A percentile compares a stretch with the other conserved stretches of the same genome.
Conservation (phyloP, 345 rosid genomes). For the Pugionium dolabratum region DNA sequence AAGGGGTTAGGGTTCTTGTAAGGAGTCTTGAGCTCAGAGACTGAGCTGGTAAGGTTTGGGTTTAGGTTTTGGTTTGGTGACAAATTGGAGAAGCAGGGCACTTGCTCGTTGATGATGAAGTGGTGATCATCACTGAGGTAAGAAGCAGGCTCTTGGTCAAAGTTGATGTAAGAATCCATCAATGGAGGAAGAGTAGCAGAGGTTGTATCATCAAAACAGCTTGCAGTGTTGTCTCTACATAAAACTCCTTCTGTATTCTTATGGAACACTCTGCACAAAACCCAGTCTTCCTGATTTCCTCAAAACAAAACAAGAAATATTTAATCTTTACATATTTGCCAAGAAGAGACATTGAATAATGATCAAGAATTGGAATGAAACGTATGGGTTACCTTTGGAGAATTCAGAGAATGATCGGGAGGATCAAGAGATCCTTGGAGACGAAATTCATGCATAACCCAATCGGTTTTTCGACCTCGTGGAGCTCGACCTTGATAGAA, state of each 20-base stretch:
- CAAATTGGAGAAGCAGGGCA: constrained; percentile 95
- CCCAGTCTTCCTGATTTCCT: constrained; percentile 77
- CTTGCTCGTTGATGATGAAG: constrained; percentile 51
- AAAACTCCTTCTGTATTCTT: constrained; percentile 51
- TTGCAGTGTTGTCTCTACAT: constrained; percentile 47
- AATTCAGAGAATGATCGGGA: constrained; percentile 32
- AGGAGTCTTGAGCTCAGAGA: constrained; percentile 32
- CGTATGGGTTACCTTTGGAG: constrained; percentile 23
- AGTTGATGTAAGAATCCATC: constrained; percentile 68
- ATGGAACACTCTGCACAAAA: constrained; percentile 66
- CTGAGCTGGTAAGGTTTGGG: constrained; percentile 14
- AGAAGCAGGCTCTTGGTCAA: constrained; percentile 49
- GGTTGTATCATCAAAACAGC: constrained; percentile 52
- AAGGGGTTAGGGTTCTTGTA: constrained; percentile 32
- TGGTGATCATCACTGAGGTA: constrained; percentile 40
- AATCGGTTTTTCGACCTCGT: constrained; percentile 68
- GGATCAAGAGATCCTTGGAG: constrained; percentile 55
- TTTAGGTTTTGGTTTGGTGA: constrained; percentile 42
- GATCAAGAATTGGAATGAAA: background rate
- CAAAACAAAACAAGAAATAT: background rate
- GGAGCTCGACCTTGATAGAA: constrained; percentile 97
- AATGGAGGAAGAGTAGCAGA: constrained; percentile 66
- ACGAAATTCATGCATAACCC: constrained; percentile 98
- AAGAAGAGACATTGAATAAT: background rate
- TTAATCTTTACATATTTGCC: constrained; percentile 9